Base-by-base conservation (phyloP, 1,284 basidiomycete species). In the Rhodotorula sp. region DNA sequence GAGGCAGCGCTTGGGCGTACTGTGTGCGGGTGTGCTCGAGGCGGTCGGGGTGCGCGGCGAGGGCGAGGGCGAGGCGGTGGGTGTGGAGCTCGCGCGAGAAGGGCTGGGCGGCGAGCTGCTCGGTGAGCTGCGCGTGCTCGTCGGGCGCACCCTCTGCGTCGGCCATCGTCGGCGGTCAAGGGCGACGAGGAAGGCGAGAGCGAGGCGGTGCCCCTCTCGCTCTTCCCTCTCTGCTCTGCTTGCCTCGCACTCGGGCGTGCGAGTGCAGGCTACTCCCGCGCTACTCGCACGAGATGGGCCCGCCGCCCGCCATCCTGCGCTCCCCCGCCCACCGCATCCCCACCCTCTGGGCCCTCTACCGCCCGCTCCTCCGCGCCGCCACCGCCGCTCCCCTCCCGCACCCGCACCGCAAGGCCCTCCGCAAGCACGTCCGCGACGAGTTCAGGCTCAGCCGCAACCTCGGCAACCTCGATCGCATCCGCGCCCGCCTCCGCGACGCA, bases 321-420 rank as follows among this genome's bases (percentile, higher is more conserved):
- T 64, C 61, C 1, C 83, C 84, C 0, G 87, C 87, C 0, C 93
- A 95, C 80, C 87, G 88, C 42, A 81, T 88, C 45, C 91, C 92
- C 4, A 92, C 91, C 0, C 80, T 89, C 79, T 88, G 88, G 87
- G 80, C 84, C 0, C 82, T 93, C 14, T 94, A 93, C 80, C 85
- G 91, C 41, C 86, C 87, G 12, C 83, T 94, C 9, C 79, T 91
- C 57, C 83, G 84, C 45, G 80, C 85, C 64, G 84, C 89, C 12
- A 85, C 86, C 0, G 82, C 34, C 27, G 4, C 41, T 1, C 69
- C 59, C 21, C 58, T 69, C 57, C 60, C 59, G 34, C 25, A 19
- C 1, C 48, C 44, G 4, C 46, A 67, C 14, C 59, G 48, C 3
- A 21, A 61, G 34, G 79, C 91, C 88, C 84, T 90, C 45, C 84